Evolutionary conservation across 768 basidiomycete species (phyloP).

Genomic region (Filobasidium floriforme): DNA sequence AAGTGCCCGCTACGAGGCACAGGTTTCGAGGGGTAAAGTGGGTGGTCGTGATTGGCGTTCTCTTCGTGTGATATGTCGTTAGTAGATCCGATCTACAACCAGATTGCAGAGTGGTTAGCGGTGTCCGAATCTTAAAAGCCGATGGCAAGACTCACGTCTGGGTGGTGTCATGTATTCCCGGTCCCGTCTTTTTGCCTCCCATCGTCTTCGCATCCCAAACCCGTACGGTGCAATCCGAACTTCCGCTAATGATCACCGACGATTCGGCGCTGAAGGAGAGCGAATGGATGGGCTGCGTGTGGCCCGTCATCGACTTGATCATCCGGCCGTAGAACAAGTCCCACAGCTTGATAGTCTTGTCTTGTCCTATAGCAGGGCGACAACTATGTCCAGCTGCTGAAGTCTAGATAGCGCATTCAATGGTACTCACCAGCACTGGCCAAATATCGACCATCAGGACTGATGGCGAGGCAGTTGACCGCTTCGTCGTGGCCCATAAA

Average conservation of each 20-base stretch:
- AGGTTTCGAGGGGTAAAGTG: slow-evolving; percentile 94
- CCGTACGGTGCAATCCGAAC: slow-evolving; percentile 92
- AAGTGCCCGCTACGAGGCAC: slow-evolving; percentile 72
- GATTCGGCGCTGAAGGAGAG: slow-evolving; percentile 89
- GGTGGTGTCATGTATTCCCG: slow-evolving; percentile 16
- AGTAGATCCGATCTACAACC: slow-evolving; percentile 66
- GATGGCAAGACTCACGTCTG: slow-evolving; percentile 59
- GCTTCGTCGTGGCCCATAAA: slow-evolving; percentile 91
- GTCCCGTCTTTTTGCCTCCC: slow-evolving; percentile 9
- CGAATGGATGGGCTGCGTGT: slow-evolving; percentile 78
- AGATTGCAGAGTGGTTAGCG: not conserved
- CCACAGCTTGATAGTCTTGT: slow-evolving; percentile 91
- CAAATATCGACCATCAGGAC: slow-evolving; percentile 87
- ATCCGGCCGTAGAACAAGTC: slow-evolving; percentile 89
- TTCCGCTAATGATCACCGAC: slow-evolving; percentile 77
- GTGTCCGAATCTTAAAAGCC: not conserved
- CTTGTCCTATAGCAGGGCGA: slow-evolving; percentile 57
- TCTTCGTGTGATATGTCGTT: slow-evolving; percentile 87
- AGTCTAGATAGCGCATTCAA: too few relatives aligned
- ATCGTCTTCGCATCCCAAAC: slow-evolving; percentile 87
- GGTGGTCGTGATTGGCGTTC: slow-evolving; percentile 83
- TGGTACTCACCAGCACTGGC: slow-evolving; percentile 67
- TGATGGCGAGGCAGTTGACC: slow-evolving; percentile 75
- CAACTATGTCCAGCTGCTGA: slow-evolving; percentile 1
- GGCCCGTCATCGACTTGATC: slow-evolving; percentile 93